These are phyloP conservation scores for Microsporum ferrugineum DNA, from an alignment of 2,329 filamentous ascomycete genomes.

Conservation along the genomic window DNA sequence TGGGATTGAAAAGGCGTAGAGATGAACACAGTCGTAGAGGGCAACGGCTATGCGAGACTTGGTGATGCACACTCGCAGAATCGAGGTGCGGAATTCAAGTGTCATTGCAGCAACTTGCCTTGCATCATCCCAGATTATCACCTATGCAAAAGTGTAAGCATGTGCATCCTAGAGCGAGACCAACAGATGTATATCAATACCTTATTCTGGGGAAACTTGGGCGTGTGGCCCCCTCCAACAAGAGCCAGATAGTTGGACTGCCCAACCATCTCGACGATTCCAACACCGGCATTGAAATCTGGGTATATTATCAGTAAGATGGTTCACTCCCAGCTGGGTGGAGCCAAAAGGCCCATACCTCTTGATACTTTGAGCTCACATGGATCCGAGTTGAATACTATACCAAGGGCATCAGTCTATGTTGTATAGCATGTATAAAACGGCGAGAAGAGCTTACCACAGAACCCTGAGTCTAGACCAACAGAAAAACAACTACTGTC, in stretches of 20 bases:
- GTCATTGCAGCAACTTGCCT: constrained; percentile 64
- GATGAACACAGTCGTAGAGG: constrained; percentile 66
- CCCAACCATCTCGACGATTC: constrained; percentile 74
- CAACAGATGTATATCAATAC: constrained; percentile 30
- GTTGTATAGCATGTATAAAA: not conserved
- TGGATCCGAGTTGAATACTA: constrained; percentile 62
- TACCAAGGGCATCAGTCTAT: constrained; percentile 9
- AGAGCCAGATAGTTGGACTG: constrained; percentile 78
- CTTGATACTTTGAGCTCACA: constrained; percentile 56
- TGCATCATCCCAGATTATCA: constrained; percentile 85
- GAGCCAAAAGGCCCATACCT: constrained; percentile 30
- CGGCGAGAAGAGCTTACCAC: constrained; percentile 45
- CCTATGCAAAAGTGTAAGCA: constrained; percentile 21
- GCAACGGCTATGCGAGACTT: constrained; percentile 67
- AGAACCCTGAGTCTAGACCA: constrained; percentile 75
- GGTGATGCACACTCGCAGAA: constrained; percentile 68
- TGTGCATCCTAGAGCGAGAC: not conserved
- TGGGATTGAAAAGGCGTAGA: constrained; percentile 67
- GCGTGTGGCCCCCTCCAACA: constrained; percentile 74
- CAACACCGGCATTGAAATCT: constrained; percentile 75
- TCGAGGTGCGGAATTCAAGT: constrained; percentile 66
- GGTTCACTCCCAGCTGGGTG: not conserved
- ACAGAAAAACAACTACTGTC: constrained; percentile 78
- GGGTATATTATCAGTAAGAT: not conserved
- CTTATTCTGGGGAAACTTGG: constrained; percentile 81